These are phyloP conservation scores for Colletotrichum musae DNA, from an alignment of 2,329 filamentous ascomycete species.

Conservation along the genomic window DNA sequence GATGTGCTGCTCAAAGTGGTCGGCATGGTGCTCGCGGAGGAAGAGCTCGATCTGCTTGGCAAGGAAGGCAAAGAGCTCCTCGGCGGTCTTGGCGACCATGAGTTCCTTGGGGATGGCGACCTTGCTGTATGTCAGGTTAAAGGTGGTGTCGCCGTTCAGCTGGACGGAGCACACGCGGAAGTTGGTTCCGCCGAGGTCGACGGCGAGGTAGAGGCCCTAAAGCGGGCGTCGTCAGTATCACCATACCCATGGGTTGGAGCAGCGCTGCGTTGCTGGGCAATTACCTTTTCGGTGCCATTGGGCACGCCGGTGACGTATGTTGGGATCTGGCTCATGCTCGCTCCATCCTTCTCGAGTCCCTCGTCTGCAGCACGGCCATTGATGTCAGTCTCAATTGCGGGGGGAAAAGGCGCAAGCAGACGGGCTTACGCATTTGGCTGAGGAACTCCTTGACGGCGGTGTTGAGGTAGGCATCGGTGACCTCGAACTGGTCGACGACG, in stretches of 20 bases:
- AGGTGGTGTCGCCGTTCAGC: constrained; percentile 94
- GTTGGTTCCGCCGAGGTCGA: constrained; percentile 98
- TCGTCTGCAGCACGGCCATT: constrained; percentile 69
- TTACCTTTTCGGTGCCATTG: constrained; percentile 96
- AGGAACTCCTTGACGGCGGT: constrained; percentile 89
- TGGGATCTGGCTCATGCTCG: constrained; percentile 93
- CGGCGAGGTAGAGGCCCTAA: constrained; percentile 95
- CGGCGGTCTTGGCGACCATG: constrained; percentile 89
- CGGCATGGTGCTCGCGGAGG: constrained; percentile 87
- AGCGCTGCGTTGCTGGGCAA: neutral
- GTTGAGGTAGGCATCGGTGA: constrained; percentile 83
- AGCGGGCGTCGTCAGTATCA: constrained; percentile 31
- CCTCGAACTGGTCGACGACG: constrained; percentile 89
- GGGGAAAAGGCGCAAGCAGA: constrained; percentile 7
- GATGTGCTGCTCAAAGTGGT: constrained; percentile 83
- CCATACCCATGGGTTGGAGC: neutral
- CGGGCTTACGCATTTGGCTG: constrained; percentile 78
- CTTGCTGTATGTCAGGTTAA: constrained; percentile 93
- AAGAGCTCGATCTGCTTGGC: constrained; percentile 94
- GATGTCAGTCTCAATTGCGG: constrained; percentile 17
- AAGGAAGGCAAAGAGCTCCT: constrained; percentile 92
- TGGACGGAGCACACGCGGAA: constrained; percentile 97
- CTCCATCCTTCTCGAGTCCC: constrained; percentile 82
- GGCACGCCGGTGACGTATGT: constrained; percentile 97
- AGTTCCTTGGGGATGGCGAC: constrained; percentile 90